phyloP scores from a whole-genome alignment of 257 asterid genomes.

The Solanum lycopersicoides region DNA sequence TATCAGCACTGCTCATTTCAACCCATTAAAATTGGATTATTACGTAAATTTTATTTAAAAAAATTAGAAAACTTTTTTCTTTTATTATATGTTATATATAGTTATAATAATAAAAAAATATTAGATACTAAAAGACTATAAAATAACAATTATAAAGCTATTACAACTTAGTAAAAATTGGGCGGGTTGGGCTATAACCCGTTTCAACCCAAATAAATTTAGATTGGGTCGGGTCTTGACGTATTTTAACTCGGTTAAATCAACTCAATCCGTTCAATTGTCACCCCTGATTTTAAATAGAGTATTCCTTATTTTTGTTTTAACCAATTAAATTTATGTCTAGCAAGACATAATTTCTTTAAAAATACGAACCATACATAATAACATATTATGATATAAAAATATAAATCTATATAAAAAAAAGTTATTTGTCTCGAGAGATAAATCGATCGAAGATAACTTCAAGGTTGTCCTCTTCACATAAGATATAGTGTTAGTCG shows the following conservation, averaged over 20 bases:
- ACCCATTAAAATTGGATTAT: neutral
- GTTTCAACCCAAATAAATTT: neutral
- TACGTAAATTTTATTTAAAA: too few species aligned
- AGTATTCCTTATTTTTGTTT: neutral
- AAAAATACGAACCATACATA: rapidly evolving
- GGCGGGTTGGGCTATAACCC: neutral
- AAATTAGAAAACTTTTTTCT: too few species aligned
- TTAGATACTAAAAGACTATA: neutral
- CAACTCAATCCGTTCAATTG: too few species aligned
- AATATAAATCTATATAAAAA: neutral
- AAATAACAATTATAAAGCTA: neutral
- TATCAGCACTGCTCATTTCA: too few species aligned
- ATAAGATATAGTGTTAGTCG: neutral
- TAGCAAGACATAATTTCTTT: neutral
- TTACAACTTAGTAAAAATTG: too few species aligned
- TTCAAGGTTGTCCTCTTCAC: neutral
- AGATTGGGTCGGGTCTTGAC: rapidly evolving
- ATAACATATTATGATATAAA: neutral
- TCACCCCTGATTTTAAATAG: neutral
- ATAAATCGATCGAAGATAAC: neutral
- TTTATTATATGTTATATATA: neutral
- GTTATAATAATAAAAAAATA: neutral
- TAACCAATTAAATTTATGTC: neutral
- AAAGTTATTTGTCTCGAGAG: neutral
- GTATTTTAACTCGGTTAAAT: neutral